Conservation (phyloP, 805 yeast genomes). For the Ogataea henricii region DNA sequence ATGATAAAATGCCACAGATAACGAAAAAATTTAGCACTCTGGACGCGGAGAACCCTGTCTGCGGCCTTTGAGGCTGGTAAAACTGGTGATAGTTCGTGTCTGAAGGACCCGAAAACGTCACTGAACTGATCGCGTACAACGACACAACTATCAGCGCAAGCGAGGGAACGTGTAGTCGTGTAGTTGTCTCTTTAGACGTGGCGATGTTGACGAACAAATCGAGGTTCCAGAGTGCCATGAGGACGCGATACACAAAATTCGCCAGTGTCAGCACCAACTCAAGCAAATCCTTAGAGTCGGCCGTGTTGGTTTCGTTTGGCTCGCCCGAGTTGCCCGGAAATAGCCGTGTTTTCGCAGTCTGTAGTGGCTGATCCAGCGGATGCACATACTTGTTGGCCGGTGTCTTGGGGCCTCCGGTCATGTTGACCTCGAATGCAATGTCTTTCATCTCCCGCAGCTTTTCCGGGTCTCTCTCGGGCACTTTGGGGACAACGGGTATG, state of each 20-base stretch:
- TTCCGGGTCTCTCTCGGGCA: slow-evolving; percentile 11
- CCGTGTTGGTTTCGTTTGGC: neutral
- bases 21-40: slow-evolving; percentile 11
- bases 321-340: slow-evolving; percentile 1
- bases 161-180: slow-evolving; percentile 33
- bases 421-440: slow-evolving; percentile 34
- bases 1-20: slow-evolving; percentile 8
- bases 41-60: slow-evolving; percentile 7
- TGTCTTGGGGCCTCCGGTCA: slow-evolving; percentile 12
- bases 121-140: slow-evolving; percentile 16
- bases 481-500: slow-evolving; percentile 12
- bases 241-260: slow-evolving; percentile 8
- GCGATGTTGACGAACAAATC: slow-evolving; percentile 32
- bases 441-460: slow-evolving; percentile 26
- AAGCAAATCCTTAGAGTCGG: slow-evolving; percentile 19
- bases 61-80: slow-evolving; percentile 14
- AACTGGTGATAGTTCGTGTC: slow-evolving; percentile 11
- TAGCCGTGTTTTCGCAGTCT: slow-evolving; percentile 5
- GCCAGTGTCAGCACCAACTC: slow-evolving; percentile 12
- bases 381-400: slow-evolving; percentile 26
- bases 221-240: slow-evolving; percentile 28
- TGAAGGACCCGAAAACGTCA: slow-evolving; percentile 8
- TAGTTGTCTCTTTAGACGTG: slow-evolving; percentile 21
- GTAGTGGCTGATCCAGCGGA: slow-evolving; percentile 36
- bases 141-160: slow-evolving; percentile 12